A percentile compares a stretch with the other conserved stretches of the same genome.
Evolutionary conservation across 352 stramenopile species (phyloP).

Genomic region (Pythium phragmiticola): DNA sequence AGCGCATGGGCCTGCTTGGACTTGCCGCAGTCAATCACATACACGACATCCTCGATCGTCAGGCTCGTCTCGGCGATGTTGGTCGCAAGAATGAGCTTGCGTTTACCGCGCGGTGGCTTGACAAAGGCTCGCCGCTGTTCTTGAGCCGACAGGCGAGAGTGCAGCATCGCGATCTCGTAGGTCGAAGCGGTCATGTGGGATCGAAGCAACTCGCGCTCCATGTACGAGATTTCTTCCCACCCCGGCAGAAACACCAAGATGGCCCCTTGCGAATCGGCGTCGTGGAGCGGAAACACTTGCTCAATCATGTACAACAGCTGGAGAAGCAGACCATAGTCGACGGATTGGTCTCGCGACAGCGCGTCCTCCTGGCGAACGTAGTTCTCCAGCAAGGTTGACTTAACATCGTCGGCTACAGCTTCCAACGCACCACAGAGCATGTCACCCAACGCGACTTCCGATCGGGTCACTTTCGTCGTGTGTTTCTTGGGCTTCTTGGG

Average conservation of each 20-base stretch:
- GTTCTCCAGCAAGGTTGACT: conserved; percentile 42
- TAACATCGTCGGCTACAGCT: conserved; percentile 32
- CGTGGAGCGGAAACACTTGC: conserved; percentile 50
- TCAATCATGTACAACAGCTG: conserved; percentile 63
- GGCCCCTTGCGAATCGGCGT: conserved; percentile 50
- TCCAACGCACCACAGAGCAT: conserved; percentile 38
- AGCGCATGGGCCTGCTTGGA: conserved; percentile 76
- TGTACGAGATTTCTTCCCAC: conserved; percentile 83
- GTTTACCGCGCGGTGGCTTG: conserved; percentile 52
- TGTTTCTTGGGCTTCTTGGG: conserved; percentile 25
- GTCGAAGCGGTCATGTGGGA: conserved; percentile 44
- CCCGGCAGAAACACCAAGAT: conserved; percentile 83
- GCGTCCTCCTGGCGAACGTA: conserved; percentile 68
- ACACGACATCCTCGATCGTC: conserved; percentile 95
- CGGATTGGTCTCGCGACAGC: conserved; percentile 53
- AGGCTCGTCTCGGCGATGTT: conserved; percentile 97
- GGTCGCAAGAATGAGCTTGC: conserved; percentile 89
- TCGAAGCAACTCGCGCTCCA: conserved; percentile 60
- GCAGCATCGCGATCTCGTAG: conserved; percentile 74
- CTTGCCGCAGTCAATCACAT: conserved; percentile 86
- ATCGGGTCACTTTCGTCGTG: conserved; percentile 4
- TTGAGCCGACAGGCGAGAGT: conserved; percentile 66
- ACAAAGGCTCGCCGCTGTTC: conserved; percentile 74
- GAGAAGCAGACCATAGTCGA: conserved; percentile 71
- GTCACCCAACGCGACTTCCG: conserved; percentile 27